phyloP scores from a whole-genome alignment of 805 yeast species.

The Cyberlindnera japonica region DNA sequence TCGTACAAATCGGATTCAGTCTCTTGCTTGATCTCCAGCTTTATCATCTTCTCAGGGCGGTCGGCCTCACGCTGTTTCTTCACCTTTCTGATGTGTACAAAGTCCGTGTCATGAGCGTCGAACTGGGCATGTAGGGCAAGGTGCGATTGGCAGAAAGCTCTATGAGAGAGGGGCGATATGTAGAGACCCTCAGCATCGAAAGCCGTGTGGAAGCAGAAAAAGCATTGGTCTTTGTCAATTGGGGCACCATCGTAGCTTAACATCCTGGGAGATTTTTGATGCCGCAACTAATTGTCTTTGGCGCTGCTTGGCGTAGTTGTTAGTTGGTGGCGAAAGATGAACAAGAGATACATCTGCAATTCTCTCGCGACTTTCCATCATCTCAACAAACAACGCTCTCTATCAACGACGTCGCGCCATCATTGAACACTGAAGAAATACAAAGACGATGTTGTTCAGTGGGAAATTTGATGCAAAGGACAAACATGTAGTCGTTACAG shows the following conservation, averaged over 20 bases:
- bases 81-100: slow-evolving; percentile 53
- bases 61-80: slow-evolving; percentile 38
- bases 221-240: slow-evolving; percentile 86
- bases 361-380: not conserved
- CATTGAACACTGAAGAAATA: not conserved
- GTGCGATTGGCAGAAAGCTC: slow-evolving; percentile 64
- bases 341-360: not conserved
- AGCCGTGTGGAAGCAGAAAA: slow-evolving; percentile 76
- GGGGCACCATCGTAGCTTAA: slow-evolving; percentile 26
- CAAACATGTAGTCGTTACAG: slow-evolving; percentile 69
- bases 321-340: slow-evolving; percentile 1
- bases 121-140: slow-evolving; percentile 51
- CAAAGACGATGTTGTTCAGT: slow-evolving; percentile 6
- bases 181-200: slow-evolving; percentile 56
- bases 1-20: slow-evolving; percentile 47
- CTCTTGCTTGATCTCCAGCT: slow-evolving; percentile 63
- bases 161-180: slow-evolving; percentile 71
- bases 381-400: no score
- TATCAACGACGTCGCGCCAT: not conserved
- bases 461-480: slow-evolving; percentile 29
- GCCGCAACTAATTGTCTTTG: not conserved
- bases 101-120: slow-evolving; percentile 48
- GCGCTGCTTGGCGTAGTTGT: not conserved
- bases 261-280: not conserved
- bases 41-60: slow-evolving; percentile 45